Evolutionary conservation across 1,284 basidiomycete genomes (phyloP).

Genomic region (Crocinoboletus sp.): DNA sequence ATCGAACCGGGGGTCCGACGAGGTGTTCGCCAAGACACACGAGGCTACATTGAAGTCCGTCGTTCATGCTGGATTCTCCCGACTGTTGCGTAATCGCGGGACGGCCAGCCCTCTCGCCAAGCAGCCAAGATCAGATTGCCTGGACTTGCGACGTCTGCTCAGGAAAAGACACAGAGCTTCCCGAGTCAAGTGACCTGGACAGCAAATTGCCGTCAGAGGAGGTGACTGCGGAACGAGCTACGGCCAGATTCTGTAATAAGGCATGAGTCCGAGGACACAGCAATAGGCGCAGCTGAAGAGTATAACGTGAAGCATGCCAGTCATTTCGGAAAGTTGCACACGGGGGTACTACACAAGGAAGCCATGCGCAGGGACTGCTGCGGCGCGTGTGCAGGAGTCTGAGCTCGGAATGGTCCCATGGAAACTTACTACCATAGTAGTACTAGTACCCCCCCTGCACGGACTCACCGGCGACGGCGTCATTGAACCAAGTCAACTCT

Average conservation of each 20-base stretch:
- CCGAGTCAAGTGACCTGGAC: not conserved
- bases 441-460: not conserved
- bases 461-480: not conserved
- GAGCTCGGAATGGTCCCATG: not conserved
- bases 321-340: too few relatives aligned
- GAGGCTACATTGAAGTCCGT: not conserved
- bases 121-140: slow-evolving; percentile 1
- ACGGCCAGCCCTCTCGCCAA: not conserved
- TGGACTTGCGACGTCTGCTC: not conserved
- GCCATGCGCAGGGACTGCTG: too few relatives aligned
- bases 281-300: not conserved
- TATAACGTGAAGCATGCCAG: not conserved
- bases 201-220: not conserved
- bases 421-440: too few relatives aligned
- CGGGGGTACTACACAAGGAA: too few relatives aligned
- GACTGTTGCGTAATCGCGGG: not conserved
- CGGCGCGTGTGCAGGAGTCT: not conserved
- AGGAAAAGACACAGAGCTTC: not conserved
- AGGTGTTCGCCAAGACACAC: slow-evolving; percentile 8
- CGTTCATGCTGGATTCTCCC: slow-evolving; percentile 8
- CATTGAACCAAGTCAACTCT: not conserved
- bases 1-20: not conserved
- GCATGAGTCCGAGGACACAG: slow-evolving; percentile 5
- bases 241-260: not conserved
- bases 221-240: slow-evolving; percentile 1